Evolutionary conservation across 305 asterid genomes (phyloP), one percentile per base, ranked within the genome.

Genomic region (Coffea humblotiana): DNA sequence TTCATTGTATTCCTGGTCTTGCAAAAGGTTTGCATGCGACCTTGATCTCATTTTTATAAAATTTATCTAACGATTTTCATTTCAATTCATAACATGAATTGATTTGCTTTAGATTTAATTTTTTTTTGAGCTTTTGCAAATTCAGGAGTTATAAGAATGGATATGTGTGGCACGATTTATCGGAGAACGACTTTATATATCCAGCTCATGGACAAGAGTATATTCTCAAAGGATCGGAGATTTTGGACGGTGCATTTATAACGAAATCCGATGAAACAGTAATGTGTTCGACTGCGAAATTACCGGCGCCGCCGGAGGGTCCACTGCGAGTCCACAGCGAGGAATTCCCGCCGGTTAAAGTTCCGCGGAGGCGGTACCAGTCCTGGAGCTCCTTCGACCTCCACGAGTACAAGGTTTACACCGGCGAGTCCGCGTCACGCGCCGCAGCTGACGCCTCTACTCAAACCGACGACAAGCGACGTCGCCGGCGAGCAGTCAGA

Each of bases 111-210:
- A 40, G 23, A 10, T 77, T 29, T 16, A 16, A 27, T 16, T 79
- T 56, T 73, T 21, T 75, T 5, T 3, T 8, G 47, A 45, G 23
- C 47, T 6, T 21, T 27, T 51, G 25, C 14, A 60, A 49, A 72
- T 47, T 23, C 71, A 66, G 86, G 76, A 81, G 79, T 76, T 82
- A 93, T 67, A 93, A 87, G 79, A 92, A 89, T 25, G 98, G 99
- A 81, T 95, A 85, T 56, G 98, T 95, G 13, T 95, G 99, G 99
- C 95, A 95, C 52, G 99, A 95, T 88, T 89, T 95, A 77, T 86
- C 93, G 35, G 98, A 92, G 78, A 87, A 88, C 74, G 99, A 95
- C 87, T 87, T 90, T 80, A 90, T 94, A 76, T 86, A 87, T 83
- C 97, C 98, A 21, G 92, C 97, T 47, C 93, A 89, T 70, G 97